Evolutionary conservation across 352 stramenopile genomes (phyloP), one percentile per base, ranked within the genome.

Genomic region (Globisporangium ultimum): DNA sequence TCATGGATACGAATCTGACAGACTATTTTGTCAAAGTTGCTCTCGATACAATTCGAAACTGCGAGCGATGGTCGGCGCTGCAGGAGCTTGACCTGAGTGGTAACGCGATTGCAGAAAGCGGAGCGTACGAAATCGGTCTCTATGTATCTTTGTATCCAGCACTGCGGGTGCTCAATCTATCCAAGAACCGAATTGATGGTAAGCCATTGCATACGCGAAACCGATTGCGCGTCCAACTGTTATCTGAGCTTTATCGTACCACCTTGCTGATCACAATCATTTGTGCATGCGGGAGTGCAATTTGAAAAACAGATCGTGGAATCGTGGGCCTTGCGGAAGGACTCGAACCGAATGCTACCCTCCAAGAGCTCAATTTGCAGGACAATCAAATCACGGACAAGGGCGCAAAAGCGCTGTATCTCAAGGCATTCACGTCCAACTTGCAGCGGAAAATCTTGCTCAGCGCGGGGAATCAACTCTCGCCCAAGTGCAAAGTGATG

Each of bases 81-180:
- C 60, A 80, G 51, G 58, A 72, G 17, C 70, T 92, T 8, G 67
- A 89, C 42, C 64, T 92, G 15, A 85, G 72, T 41, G 70, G 64
- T 1, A 89, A 92, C 34, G 59, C 67, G 9, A 73, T 92, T 36
- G 70, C 63, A 6, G 61, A 70, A 41, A 58, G 42, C 3, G 79
- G 76, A 4, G 59, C 67, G 3, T 70, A 60, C 28, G 68, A 83
- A 3, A 56, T 88, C 8, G 77, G 71, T 1, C 21, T 76, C 32
- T 83, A 84, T 45, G 43, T 89, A 2, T 65, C 70, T 11, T 48
- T 80, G 6, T 72, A 82, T 7, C 62, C 68, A 12, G 24, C 61
- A 5, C 68, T 89, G 36, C 64, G 64, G 32, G 43, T 67, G 0
- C 68, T 89, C 8, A 85, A 87, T 28, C 55, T 89, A 52, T 68